These are phyloP conservation scores for Yarrowia hollandica DNA, from an alignment of 805 yeast genomes.

Conservation along the genomic window DNA sequence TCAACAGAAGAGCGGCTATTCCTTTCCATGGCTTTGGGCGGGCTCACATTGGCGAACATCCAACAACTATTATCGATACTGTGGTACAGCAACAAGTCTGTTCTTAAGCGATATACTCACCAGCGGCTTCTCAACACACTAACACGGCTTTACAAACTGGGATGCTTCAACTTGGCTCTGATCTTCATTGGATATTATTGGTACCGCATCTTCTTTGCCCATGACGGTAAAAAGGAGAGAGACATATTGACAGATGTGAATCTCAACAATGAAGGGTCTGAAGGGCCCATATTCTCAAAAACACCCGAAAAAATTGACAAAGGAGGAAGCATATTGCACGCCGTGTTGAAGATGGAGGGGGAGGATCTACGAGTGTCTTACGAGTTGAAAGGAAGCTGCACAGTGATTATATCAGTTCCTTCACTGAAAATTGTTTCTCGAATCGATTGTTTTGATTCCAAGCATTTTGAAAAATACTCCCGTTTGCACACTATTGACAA, in stretches of 20 bases:
- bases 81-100: conserved; percentile 18
- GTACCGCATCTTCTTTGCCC: conserved; percentile 8
- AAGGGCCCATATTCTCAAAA: conserved; percentile 2
- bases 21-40: not conserved
- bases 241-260: conserved; percentile 7
- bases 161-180: not conserved
- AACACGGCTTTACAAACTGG: not conserved
- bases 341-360: not conserved
- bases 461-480: conserved; percentile 9
- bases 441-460: conserved; percentile 10
- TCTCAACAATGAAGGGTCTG: not conserved
- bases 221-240: not conserved
- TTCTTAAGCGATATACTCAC: conserved; percentile 3
- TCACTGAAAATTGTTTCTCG: not conserved
- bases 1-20: conserved; percentile 4
- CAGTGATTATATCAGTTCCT: not conserved
- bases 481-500: not conserved
- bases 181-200: conserved; percentile 9
- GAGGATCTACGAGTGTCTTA: not conserved
- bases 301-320: not conserved
- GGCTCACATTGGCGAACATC: not conserved
- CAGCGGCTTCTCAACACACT: not conserved
- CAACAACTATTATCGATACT: not conserved
- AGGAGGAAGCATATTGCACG: conserved; percentile 11
- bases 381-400: conserved; percentile 7